Conservation (phyloP, 176 grass and related monocot genomes). For the Triticum urartu region DNA sequence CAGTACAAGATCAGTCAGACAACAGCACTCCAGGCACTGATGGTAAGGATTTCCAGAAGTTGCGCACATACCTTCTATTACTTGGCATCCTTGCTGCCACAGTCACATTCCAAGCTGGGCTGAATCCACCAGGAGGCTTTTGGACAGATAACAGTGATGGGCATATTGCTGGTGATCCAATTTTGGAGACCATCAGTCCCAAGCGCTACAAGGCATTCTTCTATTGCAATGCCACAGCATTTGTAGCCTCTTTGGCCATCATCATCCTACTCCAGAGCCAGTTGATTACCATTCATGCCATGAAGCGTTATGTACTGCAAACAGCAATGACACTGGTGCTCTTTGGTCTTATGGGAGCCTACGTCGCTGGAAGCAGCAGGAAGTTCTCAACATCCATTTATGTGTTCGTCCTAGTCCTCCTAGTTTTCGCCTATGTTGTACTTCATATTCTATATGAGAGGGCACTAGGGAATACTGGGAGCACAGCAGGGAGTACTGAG, state of each 20-base stretch:
- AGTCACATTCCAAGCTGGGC: background rate
- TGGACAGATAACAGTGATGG: constrained; percentile 6
- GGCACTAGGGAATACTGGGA: background rate
- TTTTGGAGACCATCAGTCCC: constrained; percentile 9
- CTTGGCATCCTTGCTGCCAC: background rate
- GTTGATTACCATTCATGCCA: constrained; percentile 15
- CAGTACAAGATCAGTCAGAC: background rate
- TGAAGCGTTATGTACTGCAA: constrained; percentile 42
- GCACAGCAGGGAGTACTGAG: background rate
- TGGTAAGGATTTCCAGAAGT: constrained; percentile 21
- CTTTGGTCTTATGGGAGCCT: constrained; percentile 55
- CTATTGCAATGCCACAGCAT: constrained; percentile 56
- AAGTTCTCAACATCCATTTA: constrained; percentile 37
- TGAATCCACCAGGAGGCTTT: background rate
- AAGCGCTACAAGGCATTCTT: constrained; percentile 50
- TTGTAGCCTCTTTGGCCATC: constrained; percentile 50
- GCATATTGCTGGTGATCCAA: constrained; percentile 33
- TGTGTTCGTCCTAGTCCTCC: constrained; percentile 29
- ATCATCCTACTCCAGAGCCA: constrained; percentile 49
- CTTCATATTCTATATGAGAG: constrained; percentile 34
- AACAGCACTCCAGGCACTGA: background rate
- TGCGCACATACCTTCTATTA: background rate
- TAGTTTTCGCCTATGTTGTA: constrained; percentile 39
- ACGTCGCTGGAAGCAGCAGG: constrained; percentile 45
- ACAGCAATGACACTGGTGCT: constrained; percentile 45